Base-by-base conservation (phyloP, 2,329 filamentous ascomycete species). In the Colletotrichum sojae region DNA sequence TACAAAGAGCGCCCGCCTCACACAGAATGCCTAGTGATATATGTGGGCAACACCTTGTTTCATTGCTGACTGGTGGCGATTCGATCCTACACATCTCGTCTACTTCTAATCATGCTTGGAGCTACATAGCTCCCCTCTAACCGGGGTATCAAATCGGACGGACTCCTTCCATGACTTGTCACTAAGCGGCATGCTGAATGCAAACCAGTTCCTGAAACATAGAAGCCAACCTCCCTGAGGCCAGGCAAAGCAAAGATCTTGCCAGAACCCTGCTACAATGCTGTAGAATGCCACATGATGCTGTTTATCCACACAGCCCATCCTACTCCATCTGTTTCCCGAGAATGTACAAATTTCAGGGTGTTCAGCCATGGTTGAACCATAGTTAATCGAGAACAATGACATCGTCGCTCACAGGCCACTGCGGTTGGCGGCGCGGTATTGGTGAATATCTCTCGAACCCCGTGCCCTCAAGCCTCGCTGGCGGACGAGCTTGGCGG, bases 301-400 rank as follows among this genome's bases (percentile, higher is more conserved):
- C 49, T 8, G 45, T 27, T 52, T 10, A 13, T 8, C 25, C 16
- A 13, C 27, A n/a, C 49, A 27, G 6, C n/a, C n/a, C n/a, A 49
- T 13, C 18, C 8, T 22, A 9, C 18, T 18, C 46, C 46, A 22
- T 12, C 10, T 49, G 2, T 49, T 6, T 49, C 9, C 10, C 18
- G 46, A 12, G 46, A 18, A 10, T 49, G 46, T 18, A 49, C n/a
- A 49, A 13, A 16, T 12, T 6, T 22, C 3, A 20, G 10, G n/a
- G 16, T n/a, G 13, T 22, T n/a, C 36, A 13, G 18, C 39, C 36
- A 15, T 45, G 5, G 45, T 13, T 39, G 15, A 22, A 27, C 39
- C 15, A 36, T 13, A 22, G 25, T 77, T 61, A 79, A 49, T 79
- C 77, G 46, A 79, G 75, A 46, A 79, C 76, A 69, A 79, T 77